Evolutionary conservation across 2,329 filamentous ascomycete species (phyloP), one percentile per base, ranked within the genome.

Genomic region (Colletotrichum lindemuthianum): DNA sequence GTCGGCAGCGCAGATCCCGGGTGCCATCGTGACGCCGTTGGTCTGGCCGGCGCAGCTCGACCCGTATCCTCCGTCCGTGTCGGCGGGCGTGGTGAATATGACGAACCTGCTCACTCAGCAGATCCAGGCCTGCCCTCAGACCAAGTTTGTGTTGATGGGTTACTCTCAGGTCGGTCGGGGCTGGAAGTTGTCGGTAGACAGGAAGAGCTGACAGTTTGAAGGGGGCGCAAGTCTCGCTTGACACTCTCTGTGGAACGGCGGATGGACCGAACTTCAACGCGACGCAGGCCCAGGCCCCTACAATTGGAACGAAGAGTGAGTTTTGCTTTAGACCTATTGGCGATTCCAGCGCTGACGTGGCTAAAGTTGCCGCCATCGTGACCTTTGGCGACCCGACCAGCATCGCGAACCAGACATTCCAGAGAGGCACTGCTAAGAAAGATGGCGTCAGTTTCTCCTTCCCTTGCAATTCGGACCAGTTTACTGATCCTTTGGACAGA

Each of bases 381-480:
- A 58, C 79, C 41, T 78, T 80, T 53, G 79, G 79, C 40, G 79
- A 81, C 70, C 79, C 79, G 36, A 76, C 76, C 60, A 75, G 77
- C 69, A 69, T 76, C 67, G 71, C 71, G 69, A 74, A 75, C 59
- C 59, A 72, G 41, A 69, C 75, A 52, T 81, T 76, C 70, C 70
- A 73, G 69, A 69, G 65, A 40, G 79, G 79, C 56, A 78, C 76
- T 16, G 76, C 76, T 67, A 72, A 71, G 9, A 72, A 68, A 2
- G 67, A 79, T 47, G 79, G 79, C 40, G 79, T 81, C 72, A 59
- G 79, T 72, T 0, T 72, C 0, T 15, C 39, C 40, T 3, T 1
- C 11, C 2, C 24, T 4, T 6, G 2, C 40, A 1, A 3, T 9
- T 4, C 3, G 5, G 0, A 2, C 9, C 5, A 0, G 2, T 6